Conservation (phyloP, 768 basidiomycete species). For the Boletus rufocinnamomeus region DNA sequence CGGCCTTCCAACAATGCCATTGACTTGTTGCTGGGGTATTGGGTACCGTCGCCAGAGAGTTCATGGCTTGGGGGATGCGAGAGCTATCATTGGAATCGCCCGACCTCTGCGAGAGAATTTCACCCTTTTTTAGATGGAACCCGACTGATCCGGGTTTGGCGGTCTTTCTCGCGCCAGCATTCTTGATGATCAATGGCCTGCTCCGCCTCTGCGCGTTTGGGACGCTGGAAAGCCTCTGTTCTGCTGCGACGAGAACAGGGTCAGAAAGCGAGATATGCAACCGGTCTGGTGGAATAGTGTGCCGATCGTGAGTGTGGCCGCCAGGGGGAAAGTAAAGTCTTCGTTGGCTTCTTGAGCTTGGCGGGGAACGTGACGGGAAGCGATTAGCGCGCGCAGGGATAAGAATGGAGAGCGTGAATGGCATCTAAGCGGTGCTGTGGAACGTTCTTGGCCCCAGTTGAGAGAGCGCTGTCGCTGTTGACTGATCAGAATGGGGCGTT, state of each 20-base stretch:
- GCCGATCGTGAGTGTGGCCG: constrained; percentile 14
- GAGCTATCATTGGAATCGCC: neutral
- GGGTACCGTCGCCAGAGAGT: neutral
- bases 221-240: constrained; percentile 10
- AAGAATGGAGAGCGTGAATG: constrained; percentile 1
- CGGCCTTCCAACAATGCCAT: neutral
- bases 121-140: neutral
- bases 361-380: constrained; percentile 1
- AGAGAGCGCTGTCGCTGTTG: neutral
- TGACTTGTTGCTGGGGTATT: neutral
- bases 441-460: constrained; percentile 2
- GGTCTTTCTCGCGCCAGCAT: constrained; percentile 1
- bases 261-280: constrained; percentile 27
- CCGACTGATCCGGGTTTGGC: neutral
- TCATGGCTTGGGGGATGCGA: neutral
- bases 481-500: neutral
- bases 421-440: constrained; percentile 18
- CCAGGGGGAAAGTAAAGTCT: constrained; percentile 18
- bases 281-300: constrained; percentile 13
- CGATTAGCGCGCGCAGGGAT: constrained; percentile 2
- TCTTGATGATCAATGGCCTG: neutral
- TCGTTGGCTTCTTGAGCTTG: neutral
- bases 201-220: neutral
- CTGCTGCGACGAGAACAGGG: constrained; percentile 24
- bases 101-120: neutral